These are phyloP conservation scores for Anisodus tanguticus DNA, from an alignment of 257 asterid genomes.

Conservation along the genomic window DNA sequence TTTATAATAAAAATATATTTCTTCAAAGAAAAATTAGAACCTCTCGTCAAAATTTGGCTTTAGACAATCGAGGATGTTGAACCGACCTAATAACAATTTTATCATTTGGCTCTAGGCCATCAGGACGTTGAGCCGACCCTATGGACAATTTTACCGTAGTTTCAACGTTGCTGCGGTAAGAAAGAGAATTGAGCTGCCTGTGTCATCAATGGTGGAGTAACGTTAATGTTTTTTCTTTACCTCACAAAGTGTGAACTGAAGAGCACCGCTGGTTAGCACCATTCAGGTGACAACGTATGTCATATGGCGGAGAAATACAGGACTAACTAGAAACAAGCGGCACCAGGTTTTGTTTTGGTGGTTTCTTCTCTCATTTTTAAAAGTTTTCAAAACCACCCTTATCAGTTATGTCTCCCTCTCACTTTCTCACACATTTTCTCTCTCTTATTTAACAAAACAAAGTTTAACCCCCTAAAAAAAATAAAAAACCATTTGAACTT, in stretches of 20 bases:
- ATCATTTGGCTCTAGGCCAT: too few species aligned
- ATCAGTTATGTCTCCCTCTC: constrained; percentile 26
- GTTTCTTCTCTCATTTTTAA: constrained; percentile 17
- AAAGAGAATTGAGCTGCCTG: constrained; percentile 54
- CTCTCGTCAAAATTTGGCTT: too few species aligned
- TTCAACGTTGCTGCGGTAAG: neutral
- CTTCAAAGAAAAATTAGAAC: too few species aligned
- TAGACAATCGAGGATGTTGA: too few species aligned
- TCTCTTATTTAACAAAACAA: neutral
- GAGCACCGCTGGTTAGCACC: constrained; percentile 65
- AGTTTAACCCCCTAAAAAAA: constrained; percentile 18
- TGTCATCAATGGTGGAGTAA: constrained; percentile 34
- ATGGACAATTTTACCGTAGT: too few species aligned
- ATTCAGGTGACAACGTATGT: constrained; percentile 74
- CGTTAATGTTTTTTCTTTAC: neutral
- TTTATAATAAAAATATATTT: too few species aligned
- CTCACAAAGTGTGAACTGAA: constrained; percentile 40
- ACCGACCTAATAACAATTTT: too few species aligned
- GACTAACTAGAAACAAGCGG: constrained; percentile 58
- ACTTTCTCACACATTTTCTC: neutral
- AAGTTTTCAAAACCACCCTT: neutral
- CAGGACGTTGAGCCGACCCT: too few species aligned
- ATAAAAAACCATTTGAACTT: constrained; percentile 55
- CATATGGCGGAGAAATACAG: constrained; percentile 68
- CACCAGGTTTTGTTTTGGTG: constrained; percentile 56